Conservation (phyloP, 495 filamentous ascomycete genomes). For the Hyaloscypha bicolor region DNA sequence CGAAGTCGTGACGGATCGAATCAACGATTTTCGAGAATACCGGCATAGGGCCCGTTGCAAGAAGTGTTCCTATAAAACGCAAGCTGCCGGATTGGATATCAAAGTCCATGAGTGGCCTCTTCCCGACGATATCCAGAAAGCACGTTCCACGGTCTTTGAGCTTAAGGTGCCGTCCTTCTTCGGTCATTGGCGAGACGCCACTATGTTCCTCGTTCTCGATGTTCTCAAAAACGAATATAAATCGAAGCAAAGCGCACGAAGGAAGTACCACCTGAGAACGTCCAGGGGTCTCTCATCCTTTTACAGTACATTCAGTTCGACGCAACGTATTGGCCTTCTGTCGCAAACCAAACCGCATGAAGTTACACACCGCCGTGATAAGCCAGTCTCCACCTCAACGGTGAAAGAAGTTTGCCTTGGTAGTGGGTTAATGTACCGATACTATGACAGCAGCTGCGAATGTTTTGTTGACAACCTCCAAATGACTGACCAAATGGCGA, state of each 20-base stretch:
- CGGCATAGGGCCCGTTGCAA: neutral
- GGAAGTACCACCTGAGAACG: neutral
- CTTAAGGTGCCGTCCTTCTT: constrained; percentile 49
- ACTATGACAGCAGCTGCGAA: neutral
- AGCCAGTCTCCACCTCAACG: constrained; percentile 31
- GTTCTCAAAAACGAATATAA: neutral
- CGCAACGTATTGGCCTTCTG: neutral
- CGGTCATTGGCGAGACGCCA: constrained; percentile 52
- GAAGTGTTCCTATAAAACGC: neutral
- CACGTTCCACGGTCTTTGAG: constrained; percentile 61
- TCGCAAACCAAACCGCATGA: neutral
- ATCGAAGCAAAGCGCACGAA: neutral
- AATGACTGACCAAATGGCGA: neutral
- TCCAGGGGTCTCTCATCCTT: neutral
- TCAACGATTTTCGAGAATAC: neutral
- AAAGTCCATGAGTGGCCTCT: constrained; percentile 62
- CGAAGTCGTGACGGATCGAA: neutral
- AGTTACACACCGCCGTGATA: constrained; percentile 40
- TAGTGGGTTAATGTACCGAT: constrained; percentile 39
- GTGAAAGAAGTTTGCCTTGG: constrained; percentile 44
- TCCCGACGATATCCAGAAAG: constrained; percentile 37
- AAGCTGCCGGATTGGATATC: neutral
- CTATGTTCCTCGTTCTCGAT: neutral
- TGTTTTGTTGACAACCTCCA: neutral
- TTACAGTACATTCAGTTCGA: neutral